A percentile compares a stretch with the other conserved stretches of the same genome.
Conservation (phyloP, 1,139 yeast genomes). For the Taphrina pruni region DNA sequence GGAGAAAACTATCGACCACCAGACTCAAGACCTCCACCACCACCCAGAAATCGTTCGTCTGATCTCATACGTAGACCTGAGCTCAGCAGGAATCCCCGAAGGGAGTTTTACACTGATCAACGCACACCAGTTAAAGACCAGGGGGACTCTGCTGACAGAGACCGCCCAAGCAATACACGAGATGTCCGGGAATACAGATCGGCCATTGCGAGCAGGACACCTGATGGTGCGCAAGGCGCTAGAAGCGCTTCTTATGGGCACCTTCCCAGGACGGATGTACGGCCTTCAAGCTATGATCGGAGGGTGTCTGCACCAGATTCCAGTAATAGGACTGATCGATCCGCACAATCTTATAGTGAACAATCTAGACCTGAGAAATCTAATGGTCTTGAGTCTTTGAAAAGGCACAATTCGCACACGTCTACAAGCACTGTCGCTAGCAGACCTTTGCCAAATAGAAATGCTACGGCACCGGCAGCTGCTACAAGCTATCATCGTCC, state of each 20-base stretch:
- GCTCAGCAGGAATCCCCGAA: neutral
- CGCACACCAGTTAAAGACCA: neutral
- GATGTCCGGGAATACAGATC: conserved; percentile 29
- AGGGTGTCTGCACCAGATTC: conserved; percentile 5
- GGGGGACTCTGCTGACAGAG: conserved; percentile 9
- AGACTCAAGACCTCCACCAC: conserved; percentile 8
- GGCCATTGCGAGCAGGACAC: neutral
- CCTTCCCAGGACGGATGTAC: neutral
- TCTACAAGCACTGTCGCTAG: neutral
- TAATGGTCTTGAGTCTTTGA: neutral
- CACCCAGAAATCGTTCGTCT: conserved; percentile 15
- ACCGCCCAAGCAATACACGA: conserved; percentile 4
- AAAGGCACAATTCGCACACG: neutral
- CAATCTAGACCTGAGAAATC: neutral
- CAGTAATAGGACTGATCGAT: neutral
- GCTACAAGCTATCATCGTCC: neutral
- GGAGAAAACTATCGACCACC: conserved; percentile 13
- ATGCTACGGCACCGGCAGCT: neutral
- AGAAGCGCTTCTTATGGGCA: conserved; percentile 2
- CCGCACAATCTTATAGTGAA: neutral
- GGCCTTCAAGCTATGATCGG: neutral
- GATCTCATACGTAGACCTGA: conserved; percentile 32
- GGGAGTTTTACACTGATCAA: conserved; percentile 13
- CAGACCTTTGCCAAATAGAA: neutral
- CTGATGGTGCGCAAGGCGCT: neutral